phyloP scores from a whole-genome alignment of 305 asterid genomes.

The Galium porrigens region DNA sequence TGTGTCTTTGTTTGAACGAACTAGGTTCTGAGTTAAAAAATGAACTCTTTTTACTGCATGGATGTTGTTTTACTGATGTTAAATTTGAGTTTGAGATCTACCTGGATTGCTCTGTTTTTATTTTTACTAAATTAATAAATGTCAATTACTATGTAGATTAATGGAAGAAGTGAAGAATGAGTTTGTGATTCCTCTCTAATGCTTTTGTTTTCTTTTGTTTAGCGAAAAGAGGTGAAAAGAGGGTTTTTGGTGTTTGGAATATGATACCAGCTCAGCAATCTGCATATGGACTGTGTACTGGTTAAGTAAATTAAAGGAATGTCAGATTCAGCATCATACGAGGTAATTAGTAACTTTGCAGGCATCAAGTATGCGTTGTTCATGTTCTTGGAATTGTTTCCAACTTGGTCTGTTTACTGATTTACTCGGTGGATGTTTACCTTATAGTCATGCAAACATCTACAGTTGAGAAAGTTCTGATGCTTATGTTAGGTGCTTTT shows the following conservation, averaged over 20 bases:
- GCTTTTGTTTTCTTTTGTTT: slow-evolving; percentile 20
- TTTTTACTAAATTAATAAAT: not conserved
- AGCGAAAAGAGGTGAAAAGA: slow-evolving; percentile 30
- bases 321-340: slow-evolving; percentile 45
- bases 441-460: not conserved
- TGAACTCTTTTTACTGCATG: not conserved
- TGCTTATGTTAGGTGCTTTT: slow-evolving; percentile 6
- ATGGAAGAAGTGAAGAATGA: not conserved
- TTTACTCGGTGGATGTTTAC: not conserved
- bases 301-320: slow-evolving; percentile 37
- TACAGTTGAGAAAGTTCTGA: not conserved
- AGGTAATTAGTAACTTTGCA: slow-evolving; percentile 24
- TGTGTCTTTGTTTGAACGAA: not conserved
- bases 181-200: slow-evolving; percentile 17
- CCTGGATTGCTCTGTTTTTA: slow-evolving; percentile 7
- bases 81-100: slow-evolving; percentile 2
- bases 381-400: slow-evolving; percentile 1
- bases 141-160: not conserved
- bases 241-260: slow-evolving; percentile 22
- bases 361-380: not conserved
- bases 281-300: slow-evolving; percentile 29
- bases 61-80: not conserved
- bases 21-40: not conserved
- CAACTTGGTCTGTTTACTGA: not conserved
- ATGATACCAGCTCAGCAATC: slow-evolving; percentile 23